phyloP scores from a whole-genome alignment of 2,329 filamentous ascomycete genomes.

The Claviceps purpurea region DNA sequence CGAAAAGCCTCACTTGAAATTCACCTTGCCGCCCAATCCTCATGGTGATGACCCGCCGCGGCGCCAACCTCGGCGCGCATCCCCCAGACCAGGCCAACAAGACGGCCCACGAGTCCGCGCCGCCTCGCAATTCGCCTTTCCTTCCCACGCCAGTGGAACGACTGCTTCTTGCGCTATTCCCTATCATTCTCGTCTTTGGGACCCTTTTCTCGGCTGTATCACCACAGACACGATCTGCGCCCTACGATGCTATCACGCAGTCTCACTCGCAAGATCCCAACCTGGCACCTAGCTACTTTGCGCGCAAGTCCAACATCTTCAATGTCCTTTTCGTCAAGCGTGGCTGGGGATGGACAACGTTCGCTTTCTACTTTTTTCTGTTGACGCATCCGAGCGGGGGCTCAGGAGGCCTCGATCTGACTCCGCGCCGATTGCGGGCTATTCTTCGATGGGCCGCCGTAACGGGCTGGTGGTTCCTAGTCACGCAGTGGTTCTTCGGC shows the following conservation, averaged over 20 bases:
- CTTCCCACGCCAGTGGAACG: slow-evolving; percentile 58
- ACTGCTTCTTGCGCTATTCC: slow-evolving; percentile 56
- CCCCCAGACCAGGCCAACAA: background rate
- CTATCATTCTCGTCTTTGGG: slow-evolving; percentile 64
- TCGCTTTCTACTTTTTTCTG: slow-evolving; percentile 58
- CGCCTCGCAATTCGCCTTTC: slow-evolving; percentile 38
- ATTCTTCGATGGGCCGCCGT: slow-evolving; percentile 54
- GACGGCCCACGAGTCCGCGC: background rate
- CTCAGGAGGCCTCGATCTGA: slow-evolving; percentile 12
- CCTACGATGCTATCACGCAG: slow-evolving; percentile 50
- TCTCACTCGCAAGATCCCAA: slow-evolving; percentile 44
- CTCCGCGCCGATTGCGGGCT: slow-evolving; percentile 37
- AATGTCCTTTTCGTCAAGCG: slow-evolving; percentile 90
- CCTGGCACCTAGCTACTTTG: slow-evolving; percentile 71
- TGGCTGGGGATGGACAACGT: slow-evolving; percentile 83
- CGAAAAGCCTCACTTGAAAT: background rate
- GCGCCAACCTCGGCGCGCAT: slow-evolving; percentile 6
- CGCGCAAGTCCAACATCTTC: slow-evolving; percentile 83
- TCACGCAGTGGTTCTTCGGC: slow-evolving; percentile 97
- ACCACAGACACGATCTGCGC: slow-evolving; percentile 50
- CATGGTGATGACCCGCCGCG: slow-evolving; percentile 17
- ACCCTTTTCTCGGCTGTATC: slow-evolving; percentile 69
- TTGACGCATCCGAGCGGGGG: slow-evolving; percentile 48
- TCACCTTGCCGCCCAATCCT: background rate
- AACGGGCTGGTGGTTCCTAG: slow-evolving; percentile 68